phyloP scores from a whole-genome alignment of 2,329 filamentous ascomycete genomes.

The Claviceps maximensis region DNA sequence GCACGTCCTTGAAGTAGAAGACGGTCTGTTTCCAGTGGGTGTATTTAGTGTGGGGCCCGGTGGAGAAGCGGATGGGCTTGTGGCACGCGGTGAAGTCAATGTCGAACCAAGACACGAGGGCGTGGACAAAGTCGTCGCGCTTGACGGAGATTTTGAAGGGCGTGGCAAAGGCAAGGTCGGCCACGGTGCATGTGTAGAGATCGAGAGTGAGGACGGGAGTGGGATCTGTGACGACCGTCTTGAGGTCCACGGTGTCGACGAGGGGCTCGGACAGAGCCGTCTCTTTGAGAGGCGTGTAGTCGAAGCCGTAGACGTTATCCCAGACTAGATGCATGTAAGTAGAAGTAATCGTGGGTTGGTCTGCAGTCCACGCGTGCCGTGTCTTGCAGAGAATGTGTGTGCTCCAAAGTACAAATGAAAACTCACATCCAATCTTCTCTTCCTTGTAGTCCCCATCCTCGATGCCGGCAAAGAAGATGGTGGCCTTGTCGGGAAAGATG shows the following conservation, averaged over 20 bases:
- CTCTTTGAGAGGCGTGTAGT: slow-evolving; percentile 87
- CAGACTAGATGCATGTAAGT: slow-evolving; percentile 56
- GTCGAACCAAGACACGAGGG: slow-evolving; percentile 96
- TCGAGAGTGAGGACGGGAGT: slow-evolving; percentile 75
- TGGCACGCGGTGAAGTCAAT: slow-evolving; percentile 98
- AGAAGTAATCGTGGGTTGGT: background rate
- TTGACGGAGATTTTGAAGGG: slow-evolving; percentile 65
- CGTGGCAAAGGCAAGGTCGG: slow-evolving; percentile 71
- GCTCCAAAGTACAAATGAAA: background rate
- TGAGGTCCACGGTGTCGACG: slow-evolving; percentile 94
- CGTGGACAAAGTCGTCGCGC: slow-evolving; percentile 90
- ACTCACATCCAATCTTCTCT: slow-evolving; percentile 97
- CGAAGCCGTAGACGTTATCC: slow-evolving; percentile 98
- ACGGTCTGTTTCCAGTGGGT: slow-evolving; percentile 99
- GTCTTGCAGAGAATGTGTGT: too few relatives aligned
- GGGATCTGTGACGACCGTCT: slow-evolving; percentile 91
- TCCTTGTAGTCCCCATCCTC: slow-evolving; percentile 99
- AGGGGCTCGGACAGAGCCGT: slow-evolving; percentile 91
- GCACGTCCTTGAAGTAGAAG: slow-evolving; percentile 87
- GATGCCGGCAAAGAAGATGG: slow-evolving; percentile 91
- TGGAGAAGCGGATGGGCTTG: slow-evolving; percentile 94
- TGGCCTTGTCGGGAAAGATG: slow-evolving; percentile 98
- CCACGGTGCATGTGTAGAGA: slow-evolving; percentile 75
- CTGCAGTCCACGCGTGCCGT: too few relatives aligned
- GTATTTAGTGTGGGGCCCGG: slow-evolving; percentile 95